Conservation (phyloP, 2,329 filamentous ascomycete species). For the Epichloe festucae region DNA sequence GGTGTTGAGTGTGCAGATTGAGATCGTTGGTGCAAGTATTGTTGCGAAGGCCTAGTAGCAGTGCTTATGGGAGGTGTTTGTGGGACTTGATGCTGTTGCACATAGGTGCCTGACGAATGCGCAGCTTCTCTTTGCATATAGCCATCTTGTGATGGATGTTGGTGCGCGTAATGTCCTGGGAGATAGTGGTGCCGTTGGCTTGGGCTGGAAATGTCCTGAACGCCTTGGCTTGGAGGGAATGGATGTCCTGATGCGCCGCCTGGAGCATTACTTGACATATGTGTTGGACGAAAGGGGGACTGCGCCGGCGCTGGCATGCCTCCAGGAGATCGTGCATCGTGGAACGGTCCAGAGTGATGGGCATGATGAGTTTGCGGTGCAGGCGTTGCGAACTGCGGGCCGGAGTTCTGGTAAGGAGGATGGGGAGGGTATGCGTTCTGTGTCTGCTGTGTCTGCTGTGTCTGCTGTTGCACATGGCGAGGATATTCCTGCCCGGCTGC, state of each 20-base stretch:
- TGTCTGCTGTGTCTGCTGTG: constrained; percentile 17
- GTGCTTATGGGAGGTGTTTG: constrained; percentile 38
- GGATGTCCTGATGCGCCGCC: constrained; percentile 34
- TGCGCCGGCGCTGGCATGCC: constrained; percentile 20
- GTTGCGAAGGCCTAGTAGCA: constrained; percentile 22
- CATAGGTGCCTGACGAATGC: constrained; percentile 26
- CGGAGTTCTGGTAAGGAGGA: constrained; percentile 25
- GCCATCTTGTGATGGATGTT: constrained; percentile 29
- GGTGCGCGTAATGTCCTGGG: constrained; percentile 27
- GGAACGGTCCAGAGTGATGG: constrained; percentile 27
- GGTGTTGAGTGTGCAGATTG: constrained; percentile 45
- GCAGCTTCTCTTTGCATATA: constrained; percentile 28
- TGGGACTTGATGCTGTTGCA: constrained; percentile 29
- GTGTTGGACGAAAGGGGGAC: constrained; percentile 35
- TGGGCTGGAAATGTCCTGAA: constrained; percentile 34
- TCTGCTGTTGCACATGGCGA: constrained; percentile 18
- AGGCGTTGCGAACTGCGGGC: constrained; percentile 28
- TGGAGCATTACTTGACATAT: constrained; percentile 27
- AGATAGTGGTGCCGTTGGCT: constrained; percentile 40
- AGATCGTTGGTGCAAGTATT: constrained; percentile 35
- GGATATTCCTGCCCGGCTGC: constrained; percentile 33
- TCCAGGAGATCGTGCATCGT: constrained; percentile 39
- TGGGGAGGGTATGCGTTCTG: constrained; percentile 24
- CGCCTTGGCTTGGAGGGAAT: constrained; percentile 32
- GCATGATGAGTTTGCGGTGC: constrained; percentile 26